These are phyloP conservation scores for Pilobolus umbonatus DNA, from an alignment of 192 early-diverging fungal genomes.

Conservation along the genomic window DNA sequence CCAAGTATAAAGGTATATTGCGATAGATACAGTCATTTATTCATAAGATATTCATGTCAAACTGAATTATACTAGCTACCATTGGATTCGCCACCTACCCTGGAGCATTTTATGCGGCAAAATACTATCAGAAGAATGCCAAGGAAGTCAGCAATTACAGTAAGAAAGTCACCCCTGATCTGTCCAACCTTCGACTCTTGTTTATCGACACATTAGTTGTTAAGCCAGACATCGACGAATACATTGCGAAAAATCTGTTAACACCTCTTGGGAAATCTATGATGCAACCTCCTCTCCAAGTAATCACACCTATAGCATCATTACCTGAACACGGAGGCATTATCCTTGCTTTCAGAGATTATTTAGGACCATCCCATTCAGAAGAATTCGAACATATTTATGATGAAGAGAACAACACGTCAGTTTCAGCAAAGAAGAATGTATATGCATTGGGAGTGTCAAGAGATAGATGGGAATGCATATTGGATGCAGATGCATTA, in stretches of 20 bases:
- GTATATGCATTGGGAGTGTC: constrained; percentile 21
- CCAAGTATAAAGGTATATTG: constrained; percentile 60
- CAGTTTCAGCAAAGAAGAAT: not conserved
- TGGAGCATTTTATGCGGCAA: constrained; percentile 55
- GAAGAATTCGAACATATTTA: constrained; percentile 19
- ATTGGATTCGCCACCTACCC: constrained; percentile 67
- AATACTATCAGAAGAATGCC: constrained; percentile 49
- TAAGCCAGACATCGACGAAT: constrained; percentile 51
- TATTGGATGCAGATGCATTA: constrained; percentile 65
- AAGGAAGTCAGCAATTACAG: constrained; percentile 43
- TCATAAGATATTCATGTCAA: not conserved
- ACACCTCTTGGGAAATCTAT: constrained; percentile 33
- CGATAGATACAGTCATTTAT: not conserved
- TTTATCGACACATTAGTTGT: constrained; percentile 61
- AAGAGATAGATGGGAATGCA: constrained; percentile 53
- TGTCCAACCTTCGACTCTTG: constrained; percentile 57
- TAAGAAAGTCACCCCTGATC: constrained; percentile 50
- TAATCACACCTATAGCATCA: constrained; percentile 61
- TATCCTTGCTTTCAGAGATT: constrained; percentile 63
- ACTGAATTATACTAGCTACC: constrained; percentile 38
- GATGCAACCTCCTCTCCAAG: constrained; percentile 31
- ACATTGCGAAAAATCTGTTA: constrained; percentile 43
- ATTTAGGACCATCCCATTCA: constrained; percentile 35
- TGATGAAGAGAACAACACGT: not conserved
- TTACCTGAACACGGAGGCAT: constrained; percentile 73